A percentile compares a stretch with the other conserved stretches of the same genome.
phyloP scores from a whole-genome alignment of 2,329 filamentous ascomycete genomes.

The Aspergillus clavatus region DNA sequence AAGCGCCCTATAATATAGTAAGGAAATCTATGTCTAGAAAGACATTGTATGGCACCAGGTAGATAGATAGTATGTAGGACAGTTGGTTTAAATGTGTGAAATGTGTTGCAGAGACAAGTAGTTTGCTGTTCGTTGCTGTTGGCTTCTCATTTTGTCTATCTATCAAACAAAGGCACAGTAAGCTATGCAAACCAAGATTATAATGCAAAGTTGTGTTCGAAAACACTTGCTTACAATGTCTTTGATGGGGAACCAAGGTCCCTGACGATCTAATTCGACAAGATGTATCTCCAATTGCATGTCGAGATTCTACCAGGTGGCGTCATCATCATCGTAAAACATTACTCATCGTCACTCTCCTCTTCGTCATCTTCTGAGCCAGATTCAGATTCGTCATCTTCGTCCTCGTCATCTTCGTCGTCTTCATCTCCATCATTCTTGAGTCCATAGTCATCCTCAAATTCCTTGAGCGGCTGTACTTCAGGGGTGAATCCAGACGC shows the following conservation, averaged over 20 bases:
- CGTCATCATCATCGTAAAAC: constrained; percentile 8
- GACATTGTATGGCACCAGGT: too few species aligned
- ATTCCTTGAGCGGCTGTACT: constrained; percentile 68
- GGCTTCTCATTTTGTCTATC: too few species aligned
- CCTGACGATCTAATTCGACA: neutral
- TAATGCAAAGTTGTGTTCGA: neutral
- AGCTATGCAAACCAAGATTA: too few species aligned
- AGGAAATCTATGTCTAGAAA: too few species aligned
- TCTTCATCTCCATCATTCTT: constrained; percentile 58
- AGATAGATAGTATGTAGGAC: too few species aligned
- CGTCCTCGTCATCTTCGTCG: constrained; percentile 43
- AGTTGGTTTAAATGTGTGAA: too few species aligned
- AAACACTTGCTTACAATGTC: neutral
- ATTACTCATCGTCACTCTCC: constrained; percentile 30
- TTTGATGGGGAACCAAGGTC: neutral
- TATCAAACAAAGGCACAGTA: too few species aligned
- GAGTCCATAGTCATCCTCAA: constrained; percentile 86
- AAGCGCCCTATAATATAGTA: too few species aligned
- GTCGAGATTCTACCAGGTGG: constrained; percentile 11
- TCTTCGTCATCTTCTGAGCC: constrained; percentile 50
- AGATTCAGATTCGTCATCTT: constrained; percentile 42
- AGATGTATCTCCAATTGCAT: constrained; percentile 4
- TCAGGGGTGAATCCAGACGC: constrained; percentile 73
- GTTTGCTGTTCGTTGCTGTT: too few species aligned
- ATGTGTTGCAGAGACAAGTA: too few species aligned